Evolutionary conservation across 2,329 filamentous ascomycete species (phyloP).

Genomic region (Lachnellula arida): DNA sequence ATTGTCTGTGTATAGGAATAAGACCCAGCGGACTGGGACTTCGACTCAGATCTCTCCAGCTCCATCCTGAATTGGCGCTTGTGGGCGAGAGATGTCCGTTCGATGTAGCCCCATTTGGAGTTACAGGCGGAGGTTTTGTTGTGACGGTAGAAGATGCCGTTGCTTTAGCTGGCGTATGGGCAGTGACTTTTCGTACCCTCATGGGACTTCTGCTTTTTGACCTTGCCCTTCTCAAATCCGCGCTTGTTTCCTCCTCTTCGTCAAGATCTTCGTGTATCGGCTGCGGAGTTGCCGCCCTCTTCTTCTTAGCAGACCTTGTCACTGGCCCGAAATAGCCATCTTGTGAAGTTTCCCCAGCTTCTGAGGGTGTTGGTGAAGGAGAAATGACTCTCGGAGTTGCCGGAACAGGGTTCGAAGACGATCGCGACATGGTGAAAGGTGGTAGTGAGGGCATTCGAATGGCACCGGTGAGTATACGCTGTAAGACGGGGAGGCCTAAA

Average conservation of each 20-base stretch:
- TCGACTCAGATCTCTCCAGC: conserved; percentile 82
- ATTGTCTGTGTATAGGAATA: conserved; percentile 92
- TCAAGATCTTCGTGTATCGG: conserved; percentile 56
- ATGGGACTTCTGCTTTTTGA: conserved; percentile 32
- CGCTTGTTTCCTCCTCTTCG: conserved; percentile 34
- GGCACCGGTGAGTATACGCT: conserved; percentile 51
- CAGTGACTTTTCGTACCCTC: conserved; percentile 45
- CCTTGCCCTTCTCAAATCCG: conserved; percentile 29
- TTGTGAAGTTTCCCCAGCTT: conserved; percentile 43
- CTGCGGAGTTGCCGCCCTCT: conserved; percentile 51
- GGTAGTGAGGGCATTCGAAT: conserved; percentile 54
- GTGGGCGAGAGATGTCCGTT: conserved; percentile 69
- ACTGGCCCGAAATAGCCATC: conserved; percentile 68
- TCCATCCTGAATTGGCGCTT: conserved; percentile 59
- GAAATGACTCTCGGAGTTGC: conserved; percentile 84
- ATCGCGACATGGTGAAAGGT: conserved; percentile 43
- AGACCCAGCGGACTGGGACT: conserved; percentile 89
- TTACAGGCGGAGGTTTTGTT: conserved; percentile 20
- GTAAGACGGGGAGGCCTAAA: conserved; percentile 43
- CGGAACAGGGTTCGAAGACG: conserved; percentile 52
- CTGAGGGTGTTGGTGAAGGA: conserved; percentile 72
- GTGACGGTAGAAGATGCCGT: conserved; percentile 35
- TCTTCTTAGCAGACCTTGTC: conserved; percentile 69
- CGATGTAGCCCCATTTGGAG: conserved; percentile 35
- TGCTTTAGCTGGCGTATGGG: conserved; percentile 47